These are phyloP conservation scores for Peterozyma xylosa DNA, from an alignment of 805 yeast species.

Conservation along the genomic window DNA sequence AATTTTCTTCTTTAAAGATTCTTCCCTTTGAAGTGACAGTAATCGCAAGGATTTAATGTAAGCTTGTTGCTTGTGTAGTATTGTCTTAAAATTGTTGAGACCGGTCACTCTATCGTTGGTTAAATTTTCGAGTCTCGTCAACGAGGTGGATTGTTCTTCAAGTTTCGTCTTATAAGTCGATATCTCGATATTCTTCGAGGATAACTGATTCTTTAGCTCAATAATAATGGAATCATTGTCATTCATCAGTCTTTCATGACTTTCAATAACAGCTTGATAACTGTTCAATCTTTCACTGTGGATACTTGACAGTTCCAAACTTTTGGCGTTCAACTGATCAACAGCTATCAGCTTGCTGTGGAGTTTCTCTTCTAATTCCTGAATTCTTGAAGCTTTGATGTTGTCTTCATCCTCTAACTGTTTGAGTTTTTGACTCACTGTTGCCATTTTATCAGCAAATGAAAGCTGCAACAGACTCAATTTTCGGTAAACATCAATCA, in stretches of 20 bases:
- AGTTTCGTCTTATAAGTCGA: not conserved
- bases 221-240: not conserved
- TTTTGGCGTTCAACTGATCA: no score
- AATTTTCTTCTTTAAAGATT: constrained; percentile 4
- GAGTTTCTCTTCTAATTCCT: no score
- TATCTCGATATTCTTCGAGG: not conserved
- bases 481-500: not conserved
- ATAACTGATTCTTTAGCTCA: not conserved
- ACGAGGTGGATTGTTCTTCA: not conserved
- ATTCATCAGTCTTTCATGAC: not conserved
- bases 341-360: no score
- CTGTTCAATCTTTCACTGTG: no score
- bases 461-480: not conserved
- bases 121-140: not conserved
- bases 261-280: not conserved
- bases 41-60: constrained; percentile 2
- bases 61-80: constrained; percentile 4
- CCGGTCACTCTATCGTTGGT: constrained; percentile 2
- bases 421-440: not conserved
- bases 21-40: constrained; percentile 2
- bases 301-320: no score
- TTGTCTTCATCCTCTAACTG: not conserved
- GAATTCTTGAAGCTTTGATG: not conserved
- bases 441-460: not conserved
- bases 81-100: constrained; percentile 1